Base-by-base conservation (phyloP, 148 eudicot species). In the Rhododendron ferrugineum region DNA sequence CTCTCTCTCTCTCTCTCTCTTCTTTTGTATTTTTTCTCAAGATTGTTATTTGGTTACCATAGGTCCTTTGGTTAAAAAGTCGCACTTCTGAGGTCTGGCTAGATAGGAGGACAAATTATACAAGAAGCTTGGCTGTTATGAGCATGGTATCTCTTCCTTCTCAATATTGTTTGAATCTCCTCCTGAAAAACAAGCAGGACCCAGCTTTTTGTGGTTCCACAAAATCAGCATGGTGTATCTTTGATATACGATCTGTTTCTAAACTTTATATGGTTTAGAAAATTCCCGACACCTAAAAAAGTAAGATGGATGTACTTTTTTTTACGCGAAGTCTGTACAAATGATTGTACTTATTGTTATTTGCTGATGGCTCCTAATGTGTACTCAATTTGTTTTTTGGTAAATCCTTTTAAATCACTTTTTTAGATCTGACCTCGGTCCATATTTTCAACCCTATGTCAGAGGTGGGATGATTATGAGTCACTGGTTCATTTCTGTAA, bases 101-200 rank as follows among this genome's bases (percentile, higher is more conserved):
- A 37, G 91, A 94, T 90, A 91, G 99, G 84, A 92, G 99, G 88
- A 97, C 99, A 76, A 95, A 95, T 90, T 97, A 94, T 87, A 95
- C 99, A 11, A 93, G 99, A 91, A 97, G 99, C 91, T 93, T 97
- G 89, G 99, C 99, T 22, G 99, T 97, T 84, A 97, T 97, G 99
- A 97, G 99, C 93, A 97, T 97, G 99, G 99, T 95, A 94, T 84
- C 83, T 54, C 70, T 52, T 88, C 83, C 26, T 22, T 50, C 54
- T 44, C 18, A n/a, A 46, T 52, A 23, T 83, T 50, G 47, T 11
- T 28, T 16, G 20, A 37, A 60, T 58, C 13, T 46, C 80, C 80
- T 85, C 11, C 82, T 89, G 44, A 70, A 60, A 72, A 74, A 44
- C 11, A 30, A 34, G 46, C 34, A 74, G 36, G 78, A 46, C 42